Evolutionary conservation across 495 filamentous ascomycete genomes (phyloP).

Genomic region (Aspergillus cavernicola): DNA sequence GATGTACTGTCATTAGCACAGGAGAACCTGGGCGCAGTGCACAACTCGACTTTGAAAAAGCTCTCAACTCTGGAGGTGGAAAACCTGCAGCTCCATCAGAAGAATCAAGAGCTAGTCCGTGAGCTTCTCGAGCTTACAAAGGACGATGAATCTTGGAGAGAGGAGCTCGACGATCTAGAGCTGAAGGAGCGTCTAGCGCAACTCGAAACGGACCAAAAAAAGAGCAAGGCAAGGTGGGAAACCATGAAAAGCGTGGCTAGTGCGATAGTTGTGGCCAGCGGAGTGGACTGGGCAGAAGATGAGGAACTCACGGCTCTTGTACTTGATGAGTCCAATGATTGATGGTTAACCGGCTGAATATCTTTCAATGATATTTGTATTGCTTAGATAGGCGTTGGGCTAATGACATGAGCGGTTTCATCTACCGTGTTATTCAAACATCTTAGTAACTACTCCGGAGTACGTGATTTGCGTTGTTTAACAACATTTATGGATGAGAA

Average conservation of each 20-base stretch:
- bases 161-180: conserved; percentile 46
- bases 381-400: conserved; percentile 15
- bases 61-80: conserved; percentile 54
- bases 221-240: conserved; percentile 60
- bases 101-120: conserved; percentile 59
- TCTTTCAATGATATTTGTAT: not conserved
- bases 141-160: conserved; percentile 50
- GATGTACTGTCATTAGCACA: conserved; percentile 60
- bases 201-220: conserved; percentile 54
- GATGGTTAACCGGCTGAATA: conserved; percentile 15
- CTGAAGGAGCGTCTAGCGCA: conserved; percentile 49
- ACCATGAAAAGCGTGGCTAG: conserved; percentile 71
- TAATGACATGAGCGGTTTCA: not conserved
- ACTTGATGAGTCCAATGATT: conserved; percentile 65
- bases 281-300: conserved; percentile 77
- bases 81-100: conserved; percentile 47
- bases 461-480: too few species aligned
- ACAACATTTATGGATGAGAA: too few species aligned
- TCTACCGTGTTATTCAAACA: not conserved
- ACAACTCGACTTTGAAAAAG: conserved; percentile 43
- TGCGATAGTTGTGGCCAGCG: conserved; percentile 75
- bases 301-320: conserved; percentile 66
- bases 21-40: conserved; percentile 50
- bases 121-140: conserved; percentile 59
- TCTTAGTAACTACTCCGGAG: too few species aligned